Evolutionary conservation across 306 rosid species (phyloP).

Genomic region (Argentina anserina): DNA sequence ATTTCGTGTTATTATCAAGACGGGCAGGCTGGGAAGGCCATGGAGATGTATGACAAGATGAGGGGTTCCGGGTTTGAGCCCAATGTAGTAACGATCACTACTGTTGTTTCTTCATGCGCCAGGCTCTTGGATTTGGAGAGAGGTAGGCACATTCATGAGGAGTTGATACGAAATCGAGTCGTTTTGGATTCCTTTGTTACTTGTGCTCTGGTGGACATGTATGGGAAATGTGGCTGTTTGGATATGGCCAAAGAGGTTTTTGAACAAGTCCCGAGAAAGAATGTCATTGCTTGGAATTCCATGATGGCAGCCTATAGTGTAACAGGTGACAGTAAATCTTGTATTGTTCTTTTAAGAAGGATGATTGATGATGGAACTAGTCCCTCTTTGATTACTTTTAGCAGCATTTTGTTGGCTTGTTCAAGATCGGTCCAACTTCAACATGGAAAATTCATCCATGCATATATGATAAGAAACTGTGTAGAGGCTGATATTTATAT

Average conservation of each 20-base stretch:
- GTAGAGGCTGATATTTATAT: slow-evolving; percentile 52
- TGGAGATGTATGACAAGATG: slow-evolving; percentile 53
- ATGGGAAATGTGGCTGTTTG: slow-evolving; percentile 74
- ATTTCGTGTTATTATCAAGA: slow-evolving; percentile 71
- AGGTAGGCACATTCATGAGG: slow-evolving; percentile 63
- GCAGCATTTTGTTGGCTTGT: slow-evolving; percentile 58
- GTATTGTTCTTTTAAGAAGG: slow-evolving; percentile 57
- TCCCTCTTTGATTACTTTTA: slow-evolving; percentile 63
- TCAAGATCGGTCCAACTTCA: slow-evolving; percentile 49
- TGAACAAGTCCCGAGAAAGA: slow-evolving; percentile 57
- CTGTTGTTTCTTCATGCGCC: slow-evolving; percentile 57
- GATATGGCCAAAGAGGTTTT: slow-evolving; percentile 62
- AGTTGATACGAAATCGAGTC: slow-evolving; percentile 35
- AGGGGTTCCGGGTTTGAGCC: slow-evolving; percentile 56
- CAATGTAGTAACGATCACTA: slow-evolving; percentile 50
- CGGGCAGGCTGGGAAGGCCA: slow-evolving; percentile 48
- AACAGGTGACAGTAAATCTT: slow-evolving; percentile 62
- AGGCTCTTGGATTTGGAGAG: slow-evolving; percentile 65
- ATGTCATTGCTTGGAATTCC: slow-evolving; percentile 73
- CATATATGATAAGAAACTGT: slow-evolving; percentile 49
- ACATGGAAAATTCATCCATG: slow-evolving; percentile 63
- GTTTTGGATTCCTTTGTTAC: slow-evolving; percentile 40
- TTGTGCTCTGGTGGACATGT: slow-evolving; percentile 81
- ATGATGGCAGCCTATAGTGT: slow-evolving; percentile 58
- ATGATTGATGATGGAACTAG: slow-evolving; percentile 51